A percentile compares a stretch with the other conserved stretches of the same genome.
These are phyloP conservation scores for Ceratorhiza oryzae-sativae DNA, from an alignment of 1,284 basidiomycete species.

Conservation along the genomic window DNA sequence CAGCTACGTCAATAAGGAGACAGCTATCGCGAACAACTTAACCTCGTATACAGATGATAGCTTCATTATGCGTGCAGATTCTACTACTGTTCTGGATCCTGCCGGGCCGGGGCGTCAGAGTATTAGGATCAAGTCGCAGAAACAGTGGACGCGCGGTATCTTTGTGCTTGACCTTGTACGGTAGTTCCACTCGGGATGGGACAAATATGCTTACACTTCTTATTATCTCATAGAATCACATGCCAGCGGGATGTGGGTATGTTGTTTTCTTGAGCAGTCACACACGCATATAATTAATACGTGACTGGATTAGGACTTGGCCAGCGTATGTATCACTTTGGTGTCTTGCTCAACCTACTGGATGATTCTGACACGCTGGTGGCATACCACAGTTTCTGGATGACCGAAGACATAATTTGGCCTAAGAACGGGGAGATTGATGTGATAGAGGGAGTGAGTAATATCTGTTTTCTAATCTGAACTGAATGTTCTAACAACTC, in stretches of 20 bases:
- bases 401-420: constrained; percentile 59
- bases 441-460: constrained; percentile 56
- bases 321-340: constrained; percentile 53
- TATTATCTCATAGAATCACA: constrained; percentile 43
- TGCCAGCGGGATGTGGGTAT: constrained; percentile 48
- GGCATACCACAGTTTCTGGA: constrained; percentile 43
- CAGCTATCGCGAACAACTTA: constrained; percentile 41
- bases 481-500: background rate
- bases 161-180: constrained; percentile 34
- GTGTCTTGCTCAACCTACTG: too few species aligned
- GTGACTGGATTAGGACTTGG: constrained; percentile 56
- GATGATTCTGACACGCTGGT: too few species aligned
- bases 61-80: constrained; percentile 45
- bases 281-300: background rate
- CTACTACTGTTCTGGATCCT: constrained; percentile 40
- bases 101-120: constrained; percentile 42
- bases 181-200: background rate
- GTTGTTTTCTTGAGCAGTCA: background rate
- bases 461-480: constrained; percentile 42
- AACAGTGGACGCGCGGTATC: constrained; percentile 37
- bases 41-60: constrained; percentile 38
- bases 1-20: constrained; percentile 44
- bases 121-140: constrained; percentile 42
- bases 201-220: constrained; percentile 15
- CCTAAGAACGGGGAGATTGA: constrained; percentile 57